phyloP scores from a whole-genome alignment of 495 filamentous ascomycete genomes.

The Aspergillus incahuasiensis region DNA sequence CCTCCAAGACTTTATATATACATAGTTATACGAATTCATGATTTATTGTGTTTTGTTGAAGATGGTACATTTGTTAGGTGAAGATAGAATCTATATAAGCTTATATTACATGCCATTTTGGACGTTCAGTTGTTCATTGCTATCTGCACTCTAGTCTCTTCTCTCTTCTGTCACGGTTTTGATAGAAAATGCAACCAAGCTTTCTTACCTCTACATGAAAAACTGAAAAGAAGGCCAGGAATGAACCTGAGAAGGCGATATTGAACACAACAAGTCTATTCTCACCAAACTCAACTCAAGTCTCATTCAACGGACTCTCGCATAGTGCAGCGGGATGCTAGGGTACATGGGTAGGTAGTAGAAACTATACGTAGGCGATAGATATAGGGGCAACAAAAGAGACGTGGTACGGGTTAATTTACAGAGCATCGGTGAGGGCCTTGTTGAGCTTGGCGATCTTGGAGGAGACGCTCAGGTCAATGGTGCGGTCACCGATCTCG shows the following conservation, averaged over 20 bases:
- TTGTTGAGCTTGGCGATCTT: conserved; percentile 99
- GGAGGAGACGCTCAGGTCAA: conserved; percentile 91
- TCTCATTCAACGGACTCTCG: not conserved
- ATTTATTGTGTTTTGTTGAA: not conserved
- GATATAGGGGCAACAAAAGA: conserved; percentile 11
- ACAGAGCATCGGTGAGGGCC: conserved; percentile 91
- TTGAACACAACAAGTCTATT: conserved; percentile 4
- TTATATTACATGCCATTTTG: too few species aligned
- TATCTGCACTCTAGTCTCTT: too few species aligned
- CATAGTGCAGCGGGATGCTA: not conserved
- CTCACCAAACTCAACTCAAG: not conserved
- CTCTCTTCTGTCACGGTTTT: too few species aligned
- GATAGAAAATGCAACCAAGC: too few species aligned
- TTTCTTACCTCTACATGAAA: too few species aligned
- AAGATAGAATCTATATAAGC: too few species aligned
- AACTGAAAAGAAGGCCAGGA: too few species aligned
- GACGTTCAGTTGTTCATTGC: too few species aligned
- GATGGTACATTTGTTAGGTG: too few species aligned
- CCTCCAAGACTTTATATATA: not conserved
- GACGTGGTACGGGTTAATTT: conserved; percentile 43
- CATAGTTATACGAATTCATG: not conserved
- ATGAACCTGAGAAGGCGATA: too few species aligned
- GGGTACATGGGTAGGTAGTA: conserved; percentile 1
- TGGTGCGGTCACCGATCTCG: conserved; percentile 95
- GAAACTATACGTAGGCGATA: not conserved